phyloP scores from a whole-genome alignment of 2,329 filamentous ascomycete species.

The Chrysoporthe puriensis region DNA sequence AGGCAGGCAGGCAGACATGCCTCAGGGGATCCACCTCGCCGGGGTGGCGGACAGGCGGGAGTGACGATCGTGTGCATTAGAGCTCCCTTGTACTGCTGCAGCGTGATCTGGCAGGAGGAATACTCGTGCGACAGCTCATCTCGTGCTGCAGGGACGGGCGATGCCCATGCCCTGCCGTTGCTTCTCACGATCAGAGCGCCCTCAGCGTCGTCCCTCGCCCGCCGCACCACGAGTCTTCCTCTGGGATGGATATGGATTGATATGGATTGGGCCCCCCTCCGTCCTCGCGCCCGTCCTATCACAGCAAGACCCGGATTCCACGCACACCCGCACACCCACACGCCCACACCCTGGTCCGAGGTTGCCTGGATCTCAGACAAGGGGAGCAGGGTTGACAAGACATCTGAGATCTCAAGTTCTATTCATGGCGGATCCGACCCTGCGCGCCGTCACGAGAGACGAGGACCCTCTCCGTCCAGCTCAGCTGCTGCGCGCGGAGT shows the following conservation, averaged over 20 bases:
- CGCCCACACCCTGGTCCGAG: neutral
- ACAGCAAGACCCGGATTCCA: neutral
- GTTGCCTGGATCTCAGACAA: constrained; percentile 7
- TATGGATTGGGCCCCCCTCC: neutral
- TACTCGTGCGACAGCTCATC: neutral
- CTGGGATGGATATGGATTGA: too few species aligned
- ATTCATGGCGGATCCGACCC: neutral
- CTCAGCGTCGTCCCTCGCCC: neutral
- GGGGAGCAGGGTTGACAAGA: neutral
- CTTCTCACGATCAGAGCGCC: neutral
- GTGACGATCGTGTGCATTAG: constrained; percentile 14
- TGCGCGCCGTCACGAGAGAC: neutral
- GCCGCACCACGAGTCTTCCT: neutral
- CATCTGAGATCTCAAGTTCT: neutral
- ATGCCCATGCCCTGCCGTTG: neutral
- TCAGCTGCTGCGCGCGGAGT: neutral
- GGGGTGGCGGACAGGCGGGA: neutral
- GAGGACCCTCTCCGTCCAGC: neutral
- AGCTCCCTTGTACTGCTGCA: constrained; percentile 4
- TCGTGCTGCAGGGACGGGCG: constrained; percentile 3
- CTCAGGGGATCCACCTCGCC: neutral
- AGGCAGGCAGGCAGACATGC: constrained; percentile 4
- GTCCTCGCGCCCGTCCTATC: neutral
- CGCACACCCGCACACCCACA: neutral
- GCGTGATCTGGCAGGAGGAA: constrained; percentile 11